phyloP scores from a whole-genome alignment of 495 filamentous ascomycete genomes.

The Ramalina intermedia region DNA sequence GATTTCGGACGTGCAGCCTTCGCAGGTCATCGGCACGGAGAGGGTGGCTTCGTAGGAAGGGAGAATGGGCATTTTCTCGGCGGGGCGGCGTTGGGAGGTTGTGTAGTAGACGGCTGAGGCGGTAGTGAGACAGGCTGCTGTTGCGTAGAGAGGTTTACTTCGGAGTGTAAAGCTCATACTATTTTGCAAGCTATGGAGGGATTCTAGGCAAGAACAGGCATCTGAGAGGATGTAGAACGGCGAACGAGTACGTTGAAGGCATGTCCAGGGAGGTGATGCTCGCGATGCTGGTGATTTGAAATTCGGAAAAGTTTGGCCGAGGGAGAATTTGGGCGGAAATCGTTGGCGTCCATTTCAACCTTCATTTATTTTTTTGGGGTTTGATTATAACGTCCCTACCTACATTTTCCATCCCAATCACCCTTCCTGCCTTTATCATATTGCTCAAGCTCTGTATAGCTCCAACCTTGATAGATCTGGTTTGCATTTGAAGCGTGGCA shows the following conservation, averaged over 20 bases:
- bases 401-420: not conserved
- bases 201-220: not conserved
- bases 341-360: not conserved
- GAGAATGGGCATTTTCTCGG: not conserved
- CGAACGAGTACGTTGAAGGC: not conserved
- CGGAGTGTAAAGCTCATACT: conserved; percentile 11
- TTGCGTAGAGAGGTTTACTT: conserved; percentile 7
- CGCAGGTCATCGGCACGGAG: conserved; percentile 85
- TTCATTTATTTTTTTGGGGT: not conserved
- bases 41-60: conserved; percentile 42
- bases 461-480: not conserved
- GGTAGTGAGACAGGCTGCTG: conserved; percentile 5
- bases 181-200: conserved; percentile 5
- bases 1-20: conserved; percentile 71
- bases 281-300: conserved; percentile 8
- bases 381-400: too few relatives aligned
- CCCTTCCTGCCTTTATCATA: too few relatives aligned
- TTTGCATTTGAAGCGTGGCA: not conserved
- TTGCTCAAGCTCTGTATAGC: too few relatives aligned
- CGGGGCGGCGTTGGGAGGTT: not conserved
- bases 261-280: not conserved
- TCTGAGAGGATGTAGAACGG: not conserved
- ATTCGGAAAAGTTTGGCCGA: conserved; percentile 5
- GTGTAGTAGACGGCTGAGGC: conserved; percentile 5
- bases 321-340: not conserved